These are phyloP conservation scores for Microascus cirrosus DNA, from an alignment of 2,329 filamentous ascomycete genomes.

Conservation along the genomic window DNA sequence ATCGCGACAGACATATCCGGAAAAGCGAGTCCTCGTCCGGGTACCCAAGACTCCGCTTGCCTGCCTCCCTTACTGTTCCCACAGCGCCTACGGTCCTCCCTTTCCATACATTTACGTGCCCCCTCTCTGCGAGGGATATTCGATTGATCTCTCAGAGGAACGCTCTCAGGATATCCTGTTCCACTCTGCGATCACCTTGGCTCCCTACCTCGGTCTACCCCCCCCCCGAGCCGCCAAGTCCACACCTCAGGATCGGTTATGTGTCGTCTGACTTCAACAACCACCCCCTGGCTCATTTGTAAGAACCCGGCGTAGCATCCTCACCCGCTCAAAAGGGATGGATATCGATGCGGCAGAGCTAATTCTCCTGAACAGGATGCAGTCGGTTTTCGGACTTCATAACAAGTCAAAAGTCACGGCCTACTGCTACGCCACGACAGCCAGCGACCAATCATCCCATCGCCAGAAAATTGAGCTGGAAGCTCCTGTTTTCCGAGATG, in stretches of 20 bases:
- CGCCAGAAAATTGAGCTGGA: slow-evolving; percentile 88
- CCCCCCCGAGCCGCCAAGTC: slow-evolving; percentile 73
- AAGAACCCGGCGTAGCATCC: slow-evolving; percentile 17
- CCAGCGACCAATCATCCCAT: slow-evolving; percentile 80
- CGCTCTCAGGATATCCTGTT: slow-evolving; percentile 82
- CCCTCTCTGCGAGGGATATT: slow-evolving; percentile 81
- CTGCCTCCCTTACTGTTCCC: slow-evolving; percentile 62
- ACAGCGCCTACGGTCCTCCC: slow-evolving; percentile 88
- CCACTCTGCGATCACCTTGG: slow-evolving; percentile 80
- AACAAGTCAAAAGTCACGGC: slow-evolving; percentile 63
- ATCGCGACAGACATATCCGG: slow-evolving; percentile 65
- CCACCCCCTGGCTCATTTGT: slow-evolving; percentile 85
- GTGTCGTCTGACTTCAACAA: slow-evolving; percentile 99
- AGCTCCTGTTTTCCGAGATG: slow-evolving; percentile 82
- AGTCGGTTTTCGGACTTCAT: slow-evolving; percentile 94
- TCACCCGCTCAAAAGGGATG: not conserved
- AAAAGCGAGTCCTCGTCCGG: slow-evolving; percentile 42
- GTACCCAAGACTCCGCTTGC: slow-evolving; percentile 66
- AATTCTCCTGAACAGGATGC: slow-evolving; percentile 51
- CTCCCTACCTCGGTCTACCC: slow-evolving; percentile 68
- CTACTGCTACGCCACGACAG: slow-evolving; percentile 91
- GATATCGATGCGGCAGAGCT: not conserved
- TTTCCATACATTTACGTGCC: slow-evolving; percentile 96
- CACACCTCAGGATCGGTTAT: slow-evolving; percentile 85
- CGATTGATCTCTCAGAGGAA: slow-evolving; percentile 92